Conservation (phyloP, 768 basidiomycete genomes). For the Hortiboletus campestris region DNA sequence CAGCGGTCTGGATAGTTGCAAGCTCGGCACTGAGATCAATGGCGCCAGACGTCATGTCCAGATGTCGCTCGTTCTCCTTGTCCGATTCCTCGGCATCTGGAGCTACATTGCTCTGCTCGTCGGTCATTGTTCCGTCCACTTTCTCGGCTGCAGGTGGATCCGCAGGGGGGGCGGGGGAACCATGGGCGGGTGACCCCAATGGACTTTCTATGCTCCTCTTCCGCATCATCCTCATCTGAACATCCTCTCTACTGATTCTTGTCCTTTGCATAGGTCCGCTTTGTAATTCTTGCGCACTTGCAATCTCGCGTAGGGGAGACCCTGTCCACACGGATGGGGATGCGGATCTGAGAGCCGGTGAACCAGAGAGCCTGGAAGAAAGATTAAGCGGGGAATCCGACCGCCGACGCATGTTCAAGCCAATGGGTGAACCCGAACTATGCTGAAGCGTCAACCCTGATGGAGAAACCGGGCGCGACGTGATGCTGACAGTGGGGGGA, state of each 20-base stretch:
- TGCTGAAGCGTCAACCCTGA: constrained; percentile 6
- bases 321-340: constrained; percentile 25
- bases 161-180: constrained; percentile 6
- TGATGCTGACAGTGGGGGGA: background rate
- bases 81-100: constrained; percentile 6
- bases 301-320: constrained; percentile 28
- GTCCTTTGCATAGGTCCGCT: constrained; percentile 30
- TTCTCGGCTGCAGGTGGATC: background rate
- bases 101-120: background rate
- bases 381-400: constrained; percentile 25
- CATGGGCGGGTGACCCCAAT: constrained; percentile 20
- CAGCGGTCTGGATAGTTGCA: constrained; percentile 48
- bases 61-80: constrained; percentile 34
- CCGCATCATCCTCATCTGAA: constrained; percentile 47
- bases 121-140: background rate
- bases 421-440: constrained; percentile 20
- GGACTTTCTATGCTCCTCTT: constrained; percentile 47
- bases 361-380: constrained; percentile 15
- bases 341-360: constrained; percentile 17
- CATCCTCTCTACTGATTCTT: constrained; percentile 53
- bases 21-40: constrained; percentile 45
- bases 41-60: constrained; percentile 37
- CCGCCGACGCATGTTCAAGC: constrained; percentile 14
- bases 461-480: constrained; percentile 13
- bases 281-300: constrained; percentile 22